Evolutionary conservation across 1,284 basidiomycete genomes (phyloP), one percentile per base, ranked within the genome.

Genomic region (Xerocomus amazonicus): DNA sequence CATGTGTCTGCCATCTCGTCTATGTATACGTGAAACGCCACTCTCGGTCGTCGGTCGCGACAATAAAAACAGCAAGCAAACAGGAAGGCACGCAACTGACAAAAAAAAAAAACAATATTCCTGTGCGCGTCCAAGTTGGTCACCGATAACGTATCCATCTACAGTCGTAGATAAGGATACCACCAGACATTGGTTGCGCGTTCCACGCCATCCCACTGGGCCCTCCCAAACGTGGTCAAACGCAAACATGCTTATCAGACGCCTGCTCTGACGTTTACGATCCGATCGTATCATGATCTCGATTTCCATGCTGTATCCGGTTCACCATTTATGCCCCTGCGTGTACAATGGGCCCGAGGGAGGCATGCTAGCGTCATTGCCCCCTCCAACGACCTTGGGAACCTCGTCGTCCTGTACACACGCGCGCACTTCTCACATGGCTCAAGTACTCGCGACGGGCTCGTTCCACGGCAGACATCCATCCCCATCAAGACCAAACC

Each of bases 401-500:
- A 50, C n/a, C 23, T 37, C 9, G 14, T 14, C 19, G 23, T 28
- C 23, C 29, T 36, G 4, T 23, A 7, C 41, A 31, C 23, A 33
- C 39, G 1, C 47, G 4, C 12, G 44, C 19, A 31, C 26, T 43
- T 23, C 33, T 38, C 29, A 16, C 44, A 58, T 61, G 55, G 19
- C 50, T 19, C 48, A 57, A 6, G 45, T 56, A 28, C 23, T 48
- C 6, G 34, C 43, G 23, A 44, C 49, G 23, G 43, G 28, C 33
- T 9, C 37, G 8, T 16, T 34, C 23, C 38, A 41, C 39, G 41
- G 6, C 1, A 26, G 42, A 9, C 32, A 8, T 23, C 1, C 29
- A 16, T 69, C 71, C 6, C 42, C 57, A 7, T 65, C 70, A 23
- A 57, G 31, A 26, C 59, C 69, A 34, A 72, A 63, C 26, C 66